Conservation (phyloP, 352 stramenopile species). For the Phytophthora megakarya region DNA sequence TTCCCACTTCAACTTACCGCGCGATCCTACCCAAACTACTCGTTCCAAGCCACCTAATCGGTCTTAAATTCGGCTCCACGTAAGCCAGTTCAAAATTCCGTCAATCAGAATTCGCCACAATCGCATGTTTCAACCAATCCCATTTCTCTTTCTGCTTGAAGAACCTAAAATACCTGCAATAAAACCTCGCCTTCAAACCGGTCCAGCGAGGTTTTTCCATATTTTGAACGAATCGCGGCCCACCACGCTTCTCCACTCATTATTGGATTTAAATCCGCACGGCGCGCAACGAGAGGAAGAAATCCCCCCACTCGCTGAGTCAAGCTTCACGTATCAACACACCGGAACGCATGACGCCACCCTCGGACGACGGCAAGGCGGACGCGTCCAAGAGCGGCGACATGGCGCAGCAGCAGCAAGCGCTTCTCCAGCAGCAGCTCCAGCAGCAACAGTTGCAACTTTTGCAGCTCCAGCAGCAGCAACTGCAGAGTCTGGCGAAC, state of each 20-base stretch:
- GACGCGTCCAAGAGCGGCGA: slow-evolving; percentile 32
- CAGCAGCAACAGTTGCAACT: slow-evolving; percentile 51
- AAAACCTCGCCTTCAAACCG: slow-evolving; percentile 18
- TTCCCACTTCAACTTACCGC: slow-evolving; percentile 5
- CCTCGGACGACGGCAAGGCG: slow-evolving; percentile 36
- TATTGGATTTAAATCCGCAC: slow-evolving; percentile 70
- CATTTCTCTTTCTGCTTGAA: not conserved
- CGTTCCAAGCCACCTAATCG: not conserved
- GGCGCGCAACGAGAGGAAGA: slow-evolving; percentile 68
- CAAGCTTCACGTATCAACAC: slow-evolving; percentile 11
- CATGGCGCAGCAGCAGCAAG: slow-evolving; percentile 33
- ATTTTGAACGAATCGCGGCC: slow-evolving; percentile 50
- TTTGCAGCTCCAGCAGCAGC: slow-evolving; percentile 64
- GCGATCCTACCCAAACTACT: slow-evolving; percentile 1
- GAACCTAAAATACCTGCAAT: not conserved
- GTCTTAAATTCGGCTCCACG: slow-evolving; percentile 6
- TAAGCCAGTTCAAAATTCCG: slow-evolving; percentile 50
- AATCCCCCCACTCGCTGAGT: slow-evolving; percentile 42
- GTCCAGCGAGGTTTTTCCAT: slow-evolving; percentile 27
- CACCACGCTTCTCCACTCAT: slow-evolving; percentile 39
- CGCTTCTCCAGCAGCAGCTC: slow-evolving; percentile 37
- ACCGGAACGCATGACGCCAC: slow-evolving; percentile 30
- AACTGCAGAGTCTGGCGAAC: slow-evolving; percentile 60
- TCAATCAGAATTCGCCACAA: slow-evolving; percentile 34
- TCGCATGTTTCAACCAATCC: slow-evolving; percentile 45